Evolutionary conservation across 495 filamentous ascomycete species (phyloP).

Genomic region (Penicillium herquei): DNA sequence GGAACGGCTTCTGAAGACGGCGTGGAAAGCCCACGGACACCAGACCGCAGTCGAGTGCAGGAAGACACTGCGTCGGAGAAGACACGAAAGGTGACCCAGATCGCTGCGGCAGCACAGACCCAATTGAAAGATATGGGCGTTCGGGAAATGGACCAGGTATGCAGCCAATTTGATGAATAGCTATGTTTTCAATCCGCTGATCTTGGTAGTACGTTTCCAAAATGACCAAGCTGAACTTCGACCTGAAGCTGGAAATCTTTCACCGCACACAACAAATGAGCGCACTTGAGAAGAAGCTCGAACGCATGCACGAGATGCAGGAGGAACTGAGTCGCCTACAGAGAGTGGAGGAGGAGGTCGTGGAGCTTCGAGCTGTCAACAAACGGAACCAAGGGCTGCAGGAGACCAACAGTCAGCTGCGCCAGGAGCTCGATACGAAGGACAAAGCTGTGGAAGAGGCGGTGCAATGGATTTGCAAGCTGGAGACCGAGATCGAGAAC

Average conservation of each 20-base stretch:
- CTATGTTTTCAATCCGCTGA: neutral
- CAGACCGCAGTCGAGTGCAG: slow-evolving; percentile 29
- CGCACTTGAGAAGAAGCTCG: slow-evolving; percentile 65
- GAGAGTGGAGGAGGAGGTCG: slow-evolving; percentile 59
- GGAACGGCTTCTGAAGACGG: slow-evolving; percentile 24
- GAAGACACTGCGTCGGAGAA: slow-evolving; percentile 41
- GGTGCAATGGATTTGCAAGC: slow-evolving; percentile 70
- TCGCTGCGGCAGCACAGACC: slow-evolving; percentile 22
- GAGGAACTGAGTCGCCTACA: slow-evolving; percentile 67
- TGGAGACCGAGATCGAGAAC: slow-evolving; percentile 67
- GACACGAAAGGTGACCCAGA: slow-evolving; percentile 29
- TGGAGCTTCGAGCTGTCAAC: slow-evolving; percentile 56
- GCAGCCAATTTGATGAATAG: neutral
- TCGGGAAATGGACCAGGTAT: slow-evolving; percentile 50
- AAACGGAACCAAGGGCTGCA: slow-evolving; percentile 46
- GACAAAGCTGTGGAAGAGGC: slow-evolving; percentile 81
- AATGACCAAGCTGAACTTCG: slow-evolving; percentile 85
- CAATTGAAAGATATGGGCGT: slow-evolving; percentile 50
- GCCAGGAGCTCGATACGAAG: slow-evolving; percentile 68
- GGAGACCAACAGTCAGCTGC: slow-evolving; percentile 64
- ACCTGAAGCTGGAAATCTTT: slow-evolving; percentile 80
- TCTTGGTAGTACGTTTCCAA: slow-evolving; percentile 51
- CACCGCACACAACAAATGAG: slow-evolving; percentile 65
- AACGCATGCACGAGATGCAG: slow-evolving; percentile 64
- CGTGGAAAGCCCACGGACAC: slow-evolving; percentile 28